A percentile compares a stretch with the other conserved stretches of the same genome.
These are phyloP conservation scores for Grifola frondosa DNA, from an alignment of 1,284 basidiomycete species.

Conservation along the genomic window DNA sequence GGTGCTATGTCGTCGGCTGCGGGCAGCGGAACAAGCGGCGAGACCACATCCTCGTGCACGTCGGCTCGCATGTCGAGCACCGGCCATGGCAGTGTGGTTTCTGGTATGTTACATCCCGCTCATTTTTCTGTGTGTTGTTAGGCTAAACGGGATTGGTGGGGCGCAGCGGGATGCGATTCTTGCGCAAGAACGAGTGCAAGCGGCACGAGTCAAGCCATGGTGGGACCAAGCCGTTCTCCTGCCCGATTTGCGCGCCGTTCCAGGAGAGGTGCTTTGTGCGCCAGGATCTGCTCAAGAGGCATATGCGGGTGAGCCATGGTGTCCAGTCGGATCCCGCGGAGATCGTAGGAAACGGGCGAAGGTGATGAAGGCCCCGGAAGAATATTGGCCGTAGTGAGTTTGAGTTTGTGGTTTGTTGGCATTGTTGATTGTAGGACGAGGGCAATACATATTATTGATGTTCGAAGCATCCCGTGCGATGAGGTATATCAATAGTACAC, in stretches of 20 bases:
- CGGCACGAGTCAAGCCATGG: slow-evolving; percentile 66
- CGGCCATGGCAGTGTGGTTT: slow-evolving; percentile 57
- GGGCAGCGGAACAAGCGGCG: slow-evolving; percentile 63
- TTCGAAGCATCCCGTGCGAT: background rate
- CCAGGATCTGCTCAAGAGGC: slow-evolving; percentile 63
- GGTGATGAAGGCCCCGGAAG: slow-evolving; percentile 12
- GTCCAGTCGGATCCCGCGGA: slow-evolving; percentile 14
- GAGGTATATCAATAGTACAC: background rate
- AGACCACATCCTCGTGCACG: slow-evolving; percentile 70
- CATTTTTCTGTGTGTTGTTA: background rate
- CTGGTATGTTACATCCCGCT: slow-evolving; percentile 47
- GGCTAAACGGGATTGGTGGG: slow-evolving; percentile 7
- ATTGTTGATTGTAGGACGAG: no score
- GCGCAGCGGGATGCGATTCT: slow-evolving; percentile 56
- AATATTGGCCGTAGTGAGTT: slow-evolving; percentile 17
- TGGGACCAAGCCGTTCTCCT: slow-evolving; percentile 55
- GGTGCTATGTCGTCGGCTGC: slow-evolving; percentile 65
- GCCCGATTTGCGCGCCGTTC: slow-evolving; percentile 46
- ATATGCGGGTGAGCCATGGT: slow-evolving; percentile 55
- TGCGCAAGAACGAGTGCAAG: slow-evolving; percentile 74
- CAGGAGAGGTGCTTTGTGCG: slow-evolving; percentile 54
- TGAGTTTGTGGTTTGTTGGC: background rate
- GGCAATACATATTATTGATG: no score
- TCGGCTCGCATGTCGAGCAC: slow-evolving; percentile 68
- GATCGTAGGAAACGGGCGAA: slow-evolving; percentile 20